A percentile compares a stretch with the other conserved stretches of the same genome.
Conservation (phyloP, 1,139 yeast species). For the Blastobotrys elegans region DNA sequence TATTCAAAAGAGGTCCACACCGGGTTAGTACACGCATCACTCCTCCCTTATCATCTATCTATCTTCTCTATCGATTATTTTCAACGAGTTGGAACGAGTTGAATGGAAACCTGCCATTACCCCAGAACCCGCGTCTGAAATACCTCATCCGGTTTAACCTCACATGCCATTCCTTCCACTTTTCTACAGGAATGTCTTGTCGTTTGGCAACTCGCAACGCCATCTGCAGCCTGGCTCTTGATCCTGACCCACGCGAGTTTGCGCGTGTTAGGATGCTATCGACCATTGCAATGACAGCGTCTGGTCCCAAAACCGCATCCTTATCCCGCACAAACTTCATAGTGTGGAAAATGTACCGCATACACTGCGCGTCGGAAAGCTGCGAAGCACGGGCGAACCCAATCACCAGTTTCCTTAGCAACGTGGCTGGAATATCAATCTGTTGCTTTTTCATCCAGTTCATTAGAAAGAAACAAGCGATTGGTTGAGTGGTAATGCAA, state of each 20-base stretch:
- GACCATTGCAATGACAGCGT: slow-evolving; percentile 14
- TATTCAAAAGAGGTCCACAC: too few relatives aligned
- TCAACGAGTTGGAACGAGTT: too few relatives aligned
- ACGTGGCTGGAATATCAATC: slow-evolving; percentile 12
- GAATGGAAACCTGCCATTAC: too few relatives aligned
- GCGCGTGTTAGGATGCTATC: slow-evolving; percentile 20
- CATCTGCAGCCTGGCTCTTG: slow-evolving; percentile 22
- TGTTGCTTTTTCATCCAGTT: slow-evolving; percentile 16
- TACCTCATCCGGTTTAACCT: slow-evolving; percentile 20
- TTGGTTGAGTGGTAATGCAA: slow-evolving; percentile 19
- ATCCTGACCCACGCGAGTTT: slow-evolving; percentile 19
- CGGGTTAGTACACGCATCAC: too few relatives aligned
- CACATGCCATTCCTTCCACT: slow-evolving; percentile 19
- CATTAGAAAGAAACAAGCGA: slow-evolving; percentile 14
- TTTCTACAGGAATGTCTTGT: slow-evolving; percentile 15
- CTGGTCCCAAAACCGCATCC: slow-evolving; percentile 12
- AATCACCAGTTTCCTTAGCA: slow-evolving; percentile 19
- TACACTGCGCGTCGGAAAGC: slow-evolving; percentile 20
- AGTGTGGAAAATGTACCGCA: slow-evolving; percentile 17
- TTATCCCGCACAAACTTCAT: slow-evolving; percentile 13
- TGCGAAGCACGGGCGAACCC: slow-evolving; percentile 15
- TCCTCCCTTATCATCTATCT: too few relatives aligned
- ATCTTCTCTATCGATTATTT: too few relatives aligned
- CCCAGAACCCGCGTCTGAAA: slow-evolving; percentile 21
- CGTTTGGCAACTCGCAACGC: slow-evolving; percentile 21